Percentiles rank a stretch among this genome's conserved stretches.
Conservation (phyloP, 1,139 yeast genomes). For the Pichia sp. region DNA sequence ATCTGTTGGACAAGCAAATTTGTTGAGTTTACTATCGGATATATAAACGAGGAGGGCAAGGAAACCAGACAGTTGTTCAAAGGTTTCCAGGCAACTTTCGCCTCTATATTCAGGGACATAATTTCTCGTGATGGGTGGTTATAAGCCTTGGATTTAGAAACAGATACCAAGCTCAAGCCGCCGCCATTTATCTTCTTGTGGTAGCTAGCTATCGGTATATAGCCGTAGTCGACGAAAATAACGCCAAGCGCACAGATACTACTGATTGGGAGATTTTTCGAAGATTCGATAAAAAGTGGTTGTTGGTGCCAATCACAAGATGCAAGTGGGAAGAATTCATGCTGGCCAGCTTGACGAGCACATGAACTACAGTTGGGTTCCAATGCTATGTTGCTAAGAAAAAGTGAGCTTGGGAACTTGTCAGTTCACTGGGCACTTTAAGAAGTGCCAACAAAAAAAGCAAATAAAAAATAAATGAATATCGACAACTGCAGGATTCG, state of each 20-base stretch:
- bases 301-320: too few species aligned
- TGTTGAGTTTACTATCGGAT: slow-evolving; percentile 27
- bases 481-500: slow-evolving; percentile 37
- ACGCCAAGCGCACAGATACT: not conserved
- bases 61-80: slow-evolving; percentile 26
- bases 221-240: not conserved
- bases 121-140: not conserved
- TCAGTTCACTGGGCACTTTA: too few species aligned
- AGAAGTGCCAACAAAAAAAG: not conserved
- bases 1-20: slow-evolving; percentile 29
- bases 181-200: not conserved
- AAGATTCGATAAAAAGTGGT: too few species aligned
- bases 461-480: not conserved
- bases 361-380: too few species aligned
- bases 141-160: not conserved
- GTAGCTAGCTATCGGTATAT: not conserved
- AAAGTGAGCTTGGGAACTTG: too few species aligned
- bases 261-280: not conserved
- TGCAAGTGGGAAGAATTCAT: too few species aligned
- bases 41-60: slow-evolving; percentile 27
- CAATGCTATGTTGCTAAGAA: too few species aligned
- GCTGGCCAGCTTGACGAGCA: too few species aligned
- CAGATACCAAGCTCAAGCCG: not conserved
- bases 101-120: slow-evolving; percentile 17
- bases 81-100: slow-evolving; percentile 21